Conservation (phyloP, 257 asterid species). For the Ballota nigra region DNA sequence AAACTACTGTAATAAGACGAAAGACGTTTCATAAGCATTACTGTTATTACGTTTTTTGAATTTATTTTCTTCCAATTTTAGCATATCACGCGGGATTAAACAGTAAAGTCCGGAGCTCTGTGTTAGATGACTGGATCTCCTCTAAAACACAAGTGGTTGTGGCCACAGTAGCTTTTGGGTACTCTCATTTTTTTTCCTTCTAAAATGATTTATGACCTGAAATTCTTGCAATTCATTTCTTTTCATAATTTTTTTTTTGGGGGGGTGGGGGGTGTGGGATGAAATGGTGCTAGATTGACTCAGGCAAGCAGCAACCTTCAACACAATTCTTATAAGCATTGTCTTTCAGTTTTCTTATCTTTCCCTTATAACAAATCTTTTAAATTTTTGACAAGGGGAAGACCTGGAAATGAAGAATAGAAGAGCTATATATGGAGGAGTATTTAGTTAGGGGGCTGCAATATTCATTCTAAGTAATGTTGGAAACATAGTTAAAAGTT, state of each 20-base stretch:
- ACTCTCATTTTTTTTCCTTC: slow-evolving; percentile 17
- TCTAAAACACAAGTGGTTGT: slow-evolving; percentile 87
- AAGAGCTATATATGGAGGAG: neutral
- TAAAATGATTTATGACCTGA: neutral
- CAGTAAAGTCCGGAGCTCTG: slow-evolving; percentile 74
- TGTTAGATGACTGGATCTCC: slow-evolving; percentile 88
- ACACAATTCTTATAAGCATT: no score
- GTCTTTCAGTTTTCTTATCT: no score
- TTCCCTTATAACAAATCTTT: no score
- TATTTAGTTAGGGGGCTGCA: neutral
- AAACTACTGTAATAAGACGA: slow-evolving; percentile 13
- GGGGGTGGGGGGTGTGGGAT: neutral
- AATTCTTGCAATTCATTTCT: neutral
- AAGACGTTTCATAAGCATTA: slow-evolving; percentile 11
- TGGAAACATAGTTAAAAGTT: neutral
- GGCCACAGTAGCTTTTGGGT: slow-evolving; percentile 99
- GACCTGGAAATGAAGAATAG: no score
- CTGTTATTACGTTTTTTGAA: slow-evolving; percentile 20
- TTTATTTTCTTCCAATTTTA: slow-evolving; percentile 30
- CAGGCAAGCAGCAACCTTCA: no score
- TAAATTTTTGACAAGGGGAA: no score
- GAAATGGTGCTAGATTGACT: no score
- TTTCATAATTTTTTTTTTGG: neutral
- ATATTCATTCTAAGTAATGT: neutral
- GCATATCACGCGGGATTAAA: slow-evolving; percentile 97